A percentile compares a stretch with the other conserved stretches of the same genome.
Conservation (phyloP, 1,139 yeast genomes). For the Debaryomyces coudertii region DNA sequence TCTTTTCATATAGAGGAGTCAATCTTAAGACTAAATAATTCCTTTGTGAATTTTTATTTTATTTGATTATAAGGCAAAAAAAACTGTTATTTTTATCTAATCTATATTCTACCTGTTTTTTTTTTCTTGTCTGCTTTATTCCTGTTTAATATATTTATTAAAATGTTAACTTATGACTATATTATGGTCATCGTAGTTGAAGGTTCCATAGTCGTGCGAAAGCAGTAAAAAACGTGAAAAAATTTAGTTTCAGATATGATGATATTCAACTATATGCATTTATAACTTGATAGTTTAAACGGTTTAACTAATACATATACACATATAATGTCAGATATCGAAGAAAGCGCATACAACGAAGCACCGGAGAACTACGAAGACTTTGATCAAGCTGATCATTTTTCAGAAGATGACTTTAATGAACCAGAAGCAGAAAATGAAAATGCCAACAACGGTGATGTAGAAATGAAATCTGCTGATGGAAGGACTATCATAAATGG, state of each 20-base stretch:
- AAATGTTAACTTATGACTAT: conserved; percentile 1
- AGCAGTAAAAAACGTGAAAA: conserved; percentile 2
- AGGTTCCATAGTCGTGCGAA: conserved; percentile 4
- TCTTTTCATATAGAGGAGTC: conserved; percentile 11
- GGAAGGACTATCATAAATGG: conserved; percentile 75
- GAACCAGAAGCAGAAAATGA: conserved; percentile 43
- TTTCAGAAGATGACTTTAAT: conserved; percentile 64
- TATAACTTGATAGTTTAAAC: background rate
- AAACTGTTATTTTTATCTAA: conserved; percentile 7
- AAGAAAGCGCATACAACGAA: conserved; percentile 67
- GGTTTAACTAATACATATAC: background rate
- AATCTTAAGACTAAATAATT: conserved; percentile 7
- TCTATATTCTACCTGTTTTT: conserved; percentile 10
- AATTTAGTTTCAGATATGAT: conserved; percentile 3
- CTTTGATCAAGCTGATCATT: conserved; percentile 74
- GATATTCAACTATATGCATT: background rate
- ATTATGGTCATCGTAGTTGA: background rate
- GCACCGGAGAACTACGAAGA: conserved; percentile 81
- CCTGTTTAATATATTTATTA: conserved; percentile 13
- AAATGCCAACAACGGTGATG: conserved; percentile 40
- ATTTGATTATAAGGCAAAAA: conserved; percentile 8
- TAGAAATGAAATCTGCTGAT: conserved; percentile 65
- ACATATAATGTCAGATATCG: conserved; percentile 48
- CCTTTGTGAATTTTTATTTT: conserved; percentile 2
- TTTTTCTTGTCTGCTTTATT: conserved; percentile 9